These are phyloP conservation scores for Arthroderma uncinatum DNA, from an alignment of 2,329 filamentous ascomycete genomes.

Conservation along the genomic window DNA sequence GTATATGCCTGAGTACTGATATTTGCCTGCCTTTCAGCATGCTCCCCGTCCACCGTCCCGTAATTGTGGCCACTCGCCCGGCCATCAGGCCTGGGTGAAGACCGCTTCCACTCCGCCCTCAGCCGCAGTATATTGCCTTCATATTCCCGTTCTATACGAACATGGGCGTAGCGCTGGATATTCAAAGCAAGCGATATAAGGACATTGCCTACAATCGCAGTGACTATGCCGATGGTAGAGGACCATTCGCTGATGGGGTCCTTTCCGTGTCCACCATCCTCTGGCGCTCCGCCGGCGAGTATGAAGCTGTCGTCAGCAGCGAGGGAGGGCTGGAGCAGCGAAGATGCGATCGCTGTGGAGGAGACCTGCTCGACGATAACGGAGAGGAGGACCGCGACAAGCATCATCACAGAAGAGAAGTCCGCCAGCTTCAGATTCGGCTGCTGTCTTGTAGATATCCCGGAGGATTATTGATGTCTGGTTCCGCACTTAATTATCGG, in stretches of 20 bases:
- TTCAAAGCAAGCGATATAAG: constrained; percentile 93
- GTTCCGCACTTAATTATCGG: not conserved
- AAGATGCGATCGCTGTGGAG: constrained; percentile 5
- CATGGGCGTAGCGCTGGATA: constrained; percentile 91
- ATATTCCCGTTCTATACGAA: constrained; percentile 63
- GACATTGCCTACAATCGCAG: constrained; percentile 83
- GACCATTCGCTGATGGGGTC: constrained; percentile 38
- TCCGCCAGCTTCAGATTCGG: not conserved
- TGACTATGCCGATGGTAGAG: constrained; percentile 85
- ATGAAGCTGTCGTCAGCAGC: not conserved
- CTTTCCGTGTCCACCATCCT: not conserved
- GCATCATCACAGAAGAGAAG: not conserved
- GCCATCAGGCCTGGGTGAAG: constrained; percentile 14
- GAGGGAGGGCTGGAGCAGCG: not conserved
- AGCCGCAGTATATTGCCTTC: constrained; percentile 47
- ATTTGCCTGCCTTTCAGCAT: constrained; percentile 13
- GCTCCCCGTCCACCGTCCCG: constrained; percentile 18
- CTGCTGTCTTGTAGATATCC: not conserved
- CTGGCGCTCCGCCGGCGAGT: not conserved
- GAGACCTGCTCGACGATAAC: constrained; percentile 6
- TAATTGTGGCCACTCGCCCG: constrained; percentile 11
- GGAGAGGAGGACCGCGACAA: constrained; percentile 5
- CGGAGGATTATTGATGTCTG: not conserved
- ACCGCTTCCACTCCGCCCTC: constrained; percentile 43
- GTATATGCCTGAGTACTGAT: constrained; percentile 7